A percentile compares a stretch with the other conserved stretches of the same genome.
Evolutionary conservation across 257 asterid genomes (phyloP).

Genomic region (Plantago elongata): DNA sequence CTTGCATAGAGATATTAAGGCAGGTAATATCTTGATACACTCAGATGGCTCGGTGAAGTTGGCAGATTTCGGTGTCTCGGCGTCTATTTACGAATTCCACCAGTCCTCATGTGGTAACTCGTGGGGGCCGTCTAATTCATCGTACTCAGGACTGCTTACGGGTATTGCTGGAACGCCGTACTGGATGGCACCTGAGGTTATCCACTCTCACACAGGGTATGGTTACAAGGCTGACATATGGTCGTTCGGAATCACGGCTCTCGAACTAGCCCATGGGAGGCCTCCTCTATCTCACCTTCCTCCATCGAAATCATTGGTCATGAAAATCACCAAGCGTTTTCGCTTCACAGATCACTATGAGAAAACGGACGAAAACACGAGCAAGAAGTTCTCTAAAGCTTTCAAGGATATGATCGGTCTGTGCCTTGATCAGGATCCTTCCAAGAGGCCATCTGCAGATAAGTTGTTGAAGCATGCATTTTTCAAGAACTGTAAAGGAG

Average conservation of each 20-base stretch:
- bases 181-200: slow-evolving; percentile 94
- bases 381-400: slow-evolving; percentile 55
- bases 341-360: slow-evolving; percentile 72
- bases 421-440: slow-evolving; percentile 83
- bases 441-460: slow-evolving; percentile 67
- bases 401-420: slow-evolving; percentile 74
- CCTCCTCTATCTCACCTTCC: slow-evolving; percentile 85
- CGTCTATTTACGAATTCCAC: slow-evolving; percentile 54
- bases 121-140: slow-evolving; percentile 31
- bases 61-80: slow-evolving; percentile 87
- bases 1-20: slow-evolving; percentile 67
- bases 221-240: slow-evolving; percentile 84
- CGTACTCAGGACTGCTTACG: slow-evolving; percentile 39
- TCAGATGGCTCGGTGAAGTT: slow-evolving; percentile 58
- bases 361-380: slow-evolving; percentile 37
- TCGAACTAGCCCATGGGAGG: slow-evolving; percentile 85
- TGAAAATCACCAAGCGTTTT: slow-evolving; percentile 68
- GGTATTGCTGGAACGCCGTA: slow-evolving; percentile 77
- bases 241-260: slow-evolving; percentile 86
- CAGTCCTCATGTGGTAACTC: neutral
- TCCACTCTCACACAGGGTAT: slow-evolving; percentile 69
- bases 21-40: slow-evolving; percentile 70
- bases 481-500: slow-evolving; percentile 59
- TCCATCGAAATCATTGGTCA: slow-evolving; percentile 64
- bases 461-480: slow-evolving; percentile 65